Percentiles rank a stretch among this genome's conserved stretches.
phyloP scores from a whole-genome alignment of 441 rosid species.

The Euphorbia celastroides region DNA sequence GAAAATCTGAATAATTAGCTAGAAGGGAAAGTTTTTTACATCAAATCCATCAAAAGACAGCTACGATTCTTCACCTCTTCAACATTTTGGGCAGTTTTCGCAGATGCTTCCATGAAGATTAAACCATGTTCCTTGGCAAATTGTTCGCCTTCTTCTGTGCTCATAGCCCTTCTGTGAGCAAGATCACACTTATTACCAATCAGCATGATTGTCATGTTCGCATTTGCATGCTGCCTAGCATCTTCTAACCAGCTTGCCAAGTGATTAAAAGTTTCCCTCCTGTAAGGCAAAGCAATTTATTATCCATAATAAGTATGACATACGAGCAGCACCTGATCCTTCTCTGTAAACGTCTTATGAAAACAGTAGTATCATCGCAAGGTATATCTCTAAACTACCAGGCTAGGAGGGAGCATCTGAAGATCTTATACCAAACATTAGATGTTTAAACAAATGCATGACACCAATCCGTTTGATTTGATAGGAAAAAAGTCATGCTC shows the following conservation, averaged over 20 bases:
- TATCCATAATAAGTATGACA: not conserved
- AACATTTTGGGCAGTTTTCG: constrained; percentile 96
- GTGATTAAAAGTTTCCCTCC: constrained; percentile 98
- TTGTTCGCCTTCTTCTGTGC: constrained; percentile 93
- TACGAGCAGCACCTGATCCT: not conserved
- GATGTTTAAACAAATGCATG: not conserved
- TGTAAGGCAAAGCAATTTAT: constrained; percentile 16
- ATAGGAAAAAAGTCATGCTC: not conserved
- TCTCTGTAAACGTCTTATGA: not conserved
- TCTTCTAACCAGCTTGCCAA: constrained; percentile 98
- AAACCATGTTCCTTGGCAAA: constrained; percentile 95
- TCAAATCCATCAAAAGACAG: not conserved
- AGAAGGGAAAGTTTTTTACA: not conserved
- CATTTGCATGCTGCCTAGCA: constrained; percentile 98
- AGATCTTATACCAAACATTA: not conserved
- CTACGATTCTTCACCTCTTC: constrained; percentile 57
- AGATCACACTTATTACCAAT: constrained; percentile 96
- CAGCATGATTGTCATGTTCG: constrained; percentile 97
- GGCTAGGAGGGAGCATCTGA: not conserved
- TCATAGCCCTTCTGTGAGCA: constrained; percentile 92
- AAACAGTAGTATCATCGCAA: not conserved
- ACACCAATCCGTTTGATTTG: not conserved
- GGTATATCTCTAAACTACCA: not conserved
- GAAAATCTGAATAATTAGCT: not conserved
- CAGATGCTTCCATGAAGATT: constrained; percentile 99